Evolutionary conservation across 768 basidiomycete genomes (phyloP).

Genomic region (Suillus occidentalis): DNA sequence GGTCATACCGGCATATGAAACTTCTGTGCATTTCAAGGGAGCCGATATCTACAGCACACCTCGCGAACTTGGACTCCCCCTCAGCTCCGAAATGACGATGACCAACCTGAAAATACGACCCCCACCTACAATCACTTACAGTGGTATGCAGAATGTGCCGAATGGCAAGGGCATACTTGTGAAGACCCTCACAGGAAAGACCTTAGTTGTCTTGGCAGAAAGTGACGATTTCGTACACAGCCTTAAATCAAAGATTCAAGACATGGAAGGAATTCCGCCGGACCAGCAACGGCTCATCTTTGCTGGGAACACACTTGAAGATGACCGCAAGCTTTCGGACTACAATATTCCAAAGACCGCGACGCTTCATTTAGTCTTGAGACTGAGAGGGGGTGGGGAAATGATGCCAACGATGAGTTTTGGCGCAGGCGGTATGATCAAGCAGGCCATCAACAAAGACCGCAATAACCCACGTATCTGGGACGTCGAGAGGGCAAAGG

Average conservation of each 20-base stretch:
- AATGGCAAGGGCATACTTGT: slow-evolving; percentile 70
- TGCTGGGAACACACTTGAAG: slow-evolving; percentile 85
- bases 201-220: slow-evolving; percentile 83
- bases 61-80: neutral
- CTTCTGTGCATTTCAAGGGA: neutral
- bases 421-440: neutral
- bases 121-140: neutral
- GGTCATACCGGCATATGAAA: slow-evolving; percentile 3
- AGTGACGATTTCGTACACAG: slow-evolving; percentile 85
- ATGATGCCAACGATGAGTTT: neutral
- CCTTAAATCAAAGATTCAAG: slow-evolving; percentile 72
- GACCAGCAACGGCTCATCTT: slow-evolving; percentile 85
- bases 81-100: neutral
- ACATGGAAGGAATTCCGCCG: slow-evolving; percentile 69
- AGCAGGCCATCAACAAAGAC: neutral
- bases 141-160: neutral
- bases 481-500: neutral
- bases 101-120: neutral
- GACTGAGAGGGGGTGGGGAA: neutral
- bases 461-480: neutral
- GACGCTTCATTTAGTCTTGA: slow-evolving; percentile 52
- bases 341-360: slow-evolving; percentile 76
- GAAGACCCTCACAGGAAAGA: slow-evolving; percentile 80
- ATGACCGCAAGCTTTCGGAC: slow-evolving; percentile 35
- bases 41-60: neutral